A percentile compares a stretch with the other conserved stretches of the same genome.
phyloP scores from a whole-genome alignment of 805 yeast species.

The Pachysolen tannophilus region DNA sequence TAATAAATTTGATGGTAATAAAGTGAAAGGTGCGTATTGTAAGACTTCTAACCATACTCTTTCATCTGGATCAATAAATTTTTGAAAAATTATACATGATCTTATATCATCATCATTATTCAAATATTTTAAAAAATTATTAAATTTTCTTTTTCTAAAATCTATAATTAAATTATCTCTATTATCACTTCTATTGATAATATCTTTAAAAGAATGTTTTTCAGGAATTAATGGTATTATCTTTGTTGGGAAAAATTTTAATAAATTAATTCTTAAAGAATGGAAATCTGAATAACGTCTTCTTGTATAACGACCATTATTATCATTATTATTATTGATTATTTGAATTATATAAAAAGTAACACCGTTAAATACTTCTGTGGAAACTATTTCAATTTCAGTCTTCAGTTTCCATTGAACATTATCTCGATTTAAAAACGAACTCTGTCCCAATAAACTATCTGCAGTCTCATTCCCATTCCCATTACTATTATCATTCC shows the following conservation, averaged over 20 bases:
- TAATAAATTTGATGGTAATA: constrained; percentile 38
- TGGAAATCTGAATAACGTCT: constrained; percentile 92
- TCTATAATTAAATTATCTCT: constrained; percentile 30
- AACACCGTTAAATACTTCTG: constrained; percentile 3
- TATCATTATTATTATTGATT: neutral
- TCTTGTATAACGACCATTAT: neutral
- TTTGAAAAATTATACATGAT: constrained; percentile 30
- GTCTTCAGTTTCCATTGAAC: neutral
- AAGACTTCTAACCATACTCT: constrained; percentile 41
- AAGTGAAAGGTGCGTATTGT: constrained; percentile 27
- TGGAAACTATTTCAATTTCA: constrained; percentile 3
- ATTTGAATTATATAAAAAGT: constrained; percentile 2
- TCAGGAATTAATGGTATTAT: constrained; percentile 95
- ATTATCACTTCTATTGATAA: constrained; percentile 26
- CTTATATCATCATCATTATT: constrained; percentile 25
- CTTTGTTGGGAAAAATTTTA: constrained; percentile 73
- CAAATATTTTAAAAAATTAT: constrained; percentile 34
- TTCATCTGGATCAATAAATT: constrained; percentile 45
- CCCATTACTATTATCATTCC: no score
- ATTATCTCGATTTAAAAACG: no score
- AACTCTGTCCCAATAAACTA: no score
- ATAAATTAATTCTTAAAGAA: constrained; percentile 61
- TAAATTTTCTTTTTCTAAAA: constrained; percentile 37
- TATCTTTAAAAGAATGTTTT: constrained; percentile 50
- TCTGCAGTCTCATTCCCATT: no score